Conservation (phyloP, 148 eudicot genomes). For the Rhododendron ferrugineum region DNA sequence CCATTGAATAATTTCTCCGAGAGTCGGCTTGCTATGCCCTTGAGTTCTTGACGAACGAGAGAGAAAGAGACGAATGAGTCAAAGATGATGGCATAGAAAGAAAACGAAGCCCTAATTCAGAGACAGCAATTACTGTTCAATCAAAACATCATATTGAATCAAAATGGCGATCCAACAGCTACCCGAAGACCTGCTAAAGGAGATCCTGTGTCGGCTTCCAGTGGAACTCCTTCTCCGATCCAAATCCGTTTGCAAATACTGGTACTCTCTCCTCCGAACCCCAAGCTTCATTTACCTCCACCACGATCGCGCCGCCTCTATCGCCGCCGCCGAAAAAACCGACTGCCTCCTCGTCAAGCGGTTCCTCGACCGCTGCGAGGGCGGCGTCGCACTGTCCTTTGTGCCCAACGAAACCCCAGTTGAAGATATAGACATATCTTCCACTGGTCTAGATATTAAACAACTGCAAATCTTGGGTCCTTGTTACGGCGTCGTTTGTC, state of each 20-base stretch:
- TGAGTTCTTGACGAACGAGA: too few relatives aligned
- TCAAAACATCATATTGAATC: too few relatives aligned
- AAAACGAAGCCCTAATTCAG: too few relatives aligned
- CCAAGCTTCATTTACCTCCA: not conserved
- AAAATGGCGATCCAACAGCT: not conserved
- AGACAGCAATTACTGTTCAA: too few relatives aligned
- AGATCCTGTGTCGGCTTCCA: not conserved
- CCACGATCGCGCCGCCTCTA: not conserved
- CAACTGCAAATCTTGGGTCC: not conserved
- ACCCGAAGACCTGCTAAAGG: not conserved
- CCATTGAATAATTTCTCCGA: too few relatives aligned
- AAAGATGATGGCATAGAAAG: too few relatives aligned
- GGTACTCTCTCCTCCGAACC: not conserved
- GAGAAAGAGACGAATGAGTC: too few relatives aligned
- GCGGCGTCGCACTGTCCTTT: not conserved
- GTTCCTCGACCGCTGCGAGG: not conserved
- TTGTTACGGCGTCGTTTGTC: not conserved
- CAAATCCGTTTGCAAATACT: not conserved
- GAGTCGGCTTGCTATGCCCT: too few relatives aligned
- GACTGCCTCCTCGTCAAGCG: not conserved
- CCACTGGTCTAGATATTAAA: not conserved
- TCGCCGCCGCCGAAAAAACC: not conserved
- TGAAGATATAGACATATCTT: not conserved
- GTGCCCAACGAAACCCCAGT: not conserved
- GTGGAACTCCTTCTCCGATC: not conserved